Evolutionary conservation across 768 basidiomycete genomes (phyloP).

Genomic region (Sutorius australiensis): DNA sequence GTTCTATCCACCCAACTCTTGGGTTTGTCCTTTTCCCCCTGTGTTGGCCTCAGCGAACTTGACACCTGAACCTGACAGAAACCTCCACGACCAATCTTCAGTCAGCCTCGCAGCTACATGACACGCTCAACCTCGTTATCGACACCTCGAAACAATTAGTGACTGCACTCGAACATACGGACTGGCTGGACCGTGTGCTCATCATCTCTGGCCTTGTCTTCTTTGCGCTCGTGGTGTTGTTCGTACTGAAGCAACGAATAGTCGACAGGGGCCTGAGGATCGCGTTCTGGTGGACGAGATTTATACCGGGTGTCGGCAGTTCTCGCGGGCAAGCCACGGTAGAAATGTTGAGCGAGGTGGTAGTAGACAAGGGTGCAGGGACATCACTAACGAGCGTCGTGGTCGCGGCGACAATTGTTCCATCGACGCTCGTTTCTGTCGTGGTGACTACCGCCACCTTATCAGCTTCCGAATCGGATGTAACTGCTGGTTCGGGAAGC

Average conservation of each 20-base stretch:
- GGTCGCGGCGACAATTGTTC: not conserved
- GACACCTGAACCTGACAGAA: slow-evolving; percentile 48
- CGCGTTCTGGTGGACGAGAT: slow-evolving; percentile 86
- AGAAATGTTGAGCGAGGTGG: slow-evolving; percentile 6
- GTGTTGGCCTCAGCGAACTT: not conserved
- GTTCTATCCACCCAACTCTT: slow-evolving; percentile 84
- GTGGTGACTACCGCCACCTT: slow-evolving; percentile 5
- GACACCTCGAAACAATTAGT: slow-evolving; percentile 80
- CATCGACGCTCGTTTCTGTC: slow-evolving; percentile 13
- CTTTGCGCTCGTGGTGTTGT: slow-evolving; percentile 80
- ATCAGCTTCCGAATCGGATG: not conserved
- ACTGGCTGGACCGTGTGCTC: slow-evolving; percentile 88
- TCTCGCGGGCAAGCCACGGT: slow-evolving; percentile 1
- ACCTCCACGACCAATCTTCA: slow-evolving; percentile 73
- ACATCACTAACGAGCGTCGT: slow-evolving; percentile 8
- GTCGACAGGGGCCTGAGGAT: slow-evolving; percentile 74
- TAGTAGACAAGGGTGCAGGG: not conserved
- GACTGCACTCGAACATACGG: slow-evolving; percentile 82
- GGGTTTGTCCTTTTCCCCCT: slow-evolving; percentile 40
- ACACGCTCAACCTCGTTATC: slow-evolving; percentile 67
- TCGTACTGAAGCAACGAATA: slow-evolving; percentile 85
- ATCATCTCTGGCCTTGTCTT: slow-evolving; percentile 77
- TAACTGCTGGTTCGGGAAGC: not conserved
- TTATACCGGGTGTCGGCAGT: slow-evolving; percentile 43
- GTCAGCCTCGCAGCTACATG: slow-evolving; percentile 73